Percentiles rank a stretch among this genome's conserved stretches.
These are phyloP conservation scores for Puya raimondii DNA, from an alignment of 176 grass and related monocot species.

Conservation along the genomic window DNA sequence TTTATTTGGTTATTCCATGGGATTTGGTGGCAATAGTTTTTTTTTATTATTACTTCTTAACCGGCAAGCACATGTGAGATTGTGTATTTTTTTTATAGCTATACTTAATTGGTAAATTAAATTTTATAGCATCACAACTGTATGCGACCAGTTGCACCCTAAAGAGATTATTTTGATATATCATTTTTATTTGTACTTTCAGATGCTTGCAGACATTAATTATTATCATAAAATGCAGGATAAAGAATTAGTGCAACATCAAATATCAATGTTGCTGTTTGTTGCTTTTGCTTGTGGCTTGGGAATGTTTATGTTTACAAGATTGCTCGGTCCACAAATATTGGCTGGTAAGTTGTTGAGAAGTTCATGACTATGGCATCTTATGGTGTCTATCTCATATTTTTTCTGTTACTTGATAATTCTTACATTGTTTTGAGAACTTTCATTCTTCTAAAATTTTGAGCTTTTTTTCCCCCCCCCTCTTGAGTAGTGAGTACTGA, in stretches of 20 bases:
- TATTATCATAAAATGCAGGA: slow-evolving; percentile 45
- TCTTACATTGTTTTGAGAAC: not conserved
- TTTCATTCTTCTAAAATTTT: not conserved
- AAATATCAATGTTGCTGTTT: slow-evolving; percentile 87
- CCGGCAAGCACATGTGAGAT: not conserved
- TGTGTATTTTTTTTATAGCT: not conserved
- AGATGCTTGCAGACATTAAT: slow-evolving; percentile 4
- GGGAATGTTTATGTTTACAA: slow-evolving; percentile 85
- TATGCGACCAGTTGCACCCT: no score
- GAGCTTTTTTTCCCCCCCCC: not conserved
- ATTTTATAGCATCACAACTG: not conserved
- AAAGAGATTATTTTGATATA: not conserved
- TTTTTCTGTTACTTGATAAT: not conserved
- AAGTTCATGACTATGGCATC: not conserved
- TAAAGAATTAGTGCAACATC: slow-evolving; percentile 67
- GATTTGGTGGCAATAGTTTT: no score
- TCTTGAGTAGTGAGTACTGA: no score
- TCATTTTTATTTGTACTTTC: not conserved
- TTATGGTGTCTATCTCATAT: not conserved
- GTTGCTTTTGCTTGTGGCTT: slow-evolving; percentile 67
- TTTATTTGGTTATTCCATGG: no score
- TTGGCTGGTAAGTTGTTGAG: slow-evolving; percentile 47
- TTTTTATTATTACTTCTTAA: no score
- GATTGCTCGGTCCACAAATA: slow-evolving; percentile 55
- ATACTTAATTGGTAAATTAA: slow-evolving; percentile 2